phyloP scores from a whole-genome alignment of 257 asterid species.

The Solanum paucissectum region DNA sequence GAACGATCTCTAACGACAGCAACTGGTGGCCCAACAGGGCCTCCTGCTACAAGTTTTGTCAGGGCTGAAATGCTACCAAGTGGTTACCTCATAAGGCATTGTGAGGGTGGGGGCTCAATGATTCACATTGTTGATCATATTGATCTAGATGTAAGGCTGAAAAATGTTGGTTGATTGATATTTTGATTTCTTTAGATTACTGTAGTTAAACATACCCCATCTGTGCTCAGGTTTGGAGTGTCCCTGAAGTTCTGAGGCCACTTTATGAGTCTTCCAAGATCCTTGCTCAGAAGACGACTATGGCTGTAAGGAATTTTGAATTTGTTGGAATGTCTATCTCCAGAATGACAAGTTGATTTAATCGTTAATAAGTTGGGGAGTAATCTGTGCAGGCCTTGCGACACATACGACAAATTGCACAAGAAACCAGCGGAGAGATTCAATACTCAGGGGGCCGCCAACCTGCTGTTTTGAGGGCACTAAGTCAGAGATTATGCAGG shows the following conservation, averaged over 20 bases:
- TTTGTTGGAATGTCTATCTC: neutral
- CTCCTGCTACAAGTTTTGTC: slow-evolving; percentile 59
- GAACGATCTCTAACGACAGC: slow-evolving; percentile 77
- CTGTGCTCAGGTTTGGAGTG: slow-evolving; percentile 51
- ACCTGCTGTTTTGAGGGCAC: slow-evolving; percentile 79
- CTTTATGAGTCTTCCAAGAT: slow-evolving; percentile 94
- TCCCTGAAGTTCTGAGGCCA: slow-evolving; percentile 93
- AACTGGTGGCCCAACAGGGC: slow-evolving; percentile 85
- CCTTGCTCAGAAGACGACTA: slow-evolving; percentile 90
- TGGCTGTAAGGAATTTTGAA: slow-evolving; percentile 51
- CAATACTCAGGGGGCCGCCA: slow-evolving; percentile 77
- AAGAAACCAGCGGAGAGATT: slow-evolving; percentile 80
- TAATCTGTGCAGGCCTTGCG: slow-evolving; percentile 53
- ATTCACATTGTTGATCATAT: slow-evolving; percentile 88
- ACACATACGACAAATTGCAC: slow-evolving; percentile 81
- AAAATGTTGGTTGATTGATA: neutral
- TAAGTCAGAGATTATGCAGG: slow-evolving; percentile 86
- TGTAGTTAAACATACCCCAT: neutral
- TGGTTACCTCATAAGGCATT: slow-evolving; percentile 80
- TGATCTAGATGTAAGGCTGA: slow-evolving; percentile 56
- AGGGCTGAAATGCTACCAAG: slow-evolving; percentile 92
- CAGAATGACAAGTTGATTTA: neutral
- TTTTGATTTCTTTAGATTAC: neutral
- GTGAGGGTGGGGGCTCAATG: slow-evolving; percentile 96
- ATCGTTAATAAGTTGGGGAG: neutral